Evolutionary conservation across 345 rosid genomes (phyloP), one percentile per base, ranked within the genome.

Genomic region (Cardiospermum halicacabum): DNA sequence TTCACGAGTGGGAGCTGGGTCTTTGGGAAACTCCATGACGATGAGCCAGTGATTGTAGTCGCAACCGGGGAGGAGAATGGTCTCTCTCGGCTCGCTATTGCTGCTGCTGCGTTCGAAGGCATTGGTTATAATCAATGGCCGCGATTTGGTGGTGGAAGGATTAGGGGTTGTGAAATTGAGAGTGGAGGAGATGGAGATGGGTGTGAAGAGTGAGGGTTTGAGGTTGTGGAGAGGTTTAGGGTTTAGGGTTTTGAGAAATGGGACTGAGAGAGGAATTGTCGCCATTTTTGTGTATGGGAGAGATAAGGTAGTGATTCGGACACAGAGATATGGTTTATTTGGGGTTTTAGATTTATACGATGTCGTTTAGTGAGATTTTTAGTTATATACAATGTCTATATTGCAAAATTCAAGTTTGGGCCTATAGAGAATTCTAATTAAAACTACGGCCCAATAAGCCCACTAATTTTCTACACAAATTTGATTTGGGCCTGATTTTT

Each of bases 1-100:
- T 28, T 92, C 96, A 9, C 97, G 80, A 7, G 90, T 83, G 0
- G 98, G 97, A 3, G 98, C 94, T 7, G 98, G 97, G 70, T 93
- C 97, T 65, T 93, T 93, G 59, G 98, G 98, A 69, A 93, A 93
- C 65, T 89, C 97, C 98, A 93, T 93, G 12, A 93, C 98, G 26
- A 93, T 93, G 45, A 93, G 86, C 98, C 97, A 93, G 69, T 93
- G 98, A 37, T 93, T 89, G 74, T 88, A 92, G 69, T 89, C 98
- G 67, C 98, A 92, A 0, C 97, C 96, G 5, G 97, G 97, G 1
- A 92, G 82, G 96, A 92, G 85, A 57, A 92, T 92, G 36, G 98
- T 88, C 82, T 92, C 96, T 53, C 96, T 83, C 51, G 81, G 83
- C 69, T 92, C 97, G 39, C 69, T 81, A 60, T 81, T 73, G 82